These are phyloP conservation scores for Dactylellina sp. DNA, from an alignment of 2,329 filamentous ascomycete genomes.

Conservation along the genomic window DNA sequence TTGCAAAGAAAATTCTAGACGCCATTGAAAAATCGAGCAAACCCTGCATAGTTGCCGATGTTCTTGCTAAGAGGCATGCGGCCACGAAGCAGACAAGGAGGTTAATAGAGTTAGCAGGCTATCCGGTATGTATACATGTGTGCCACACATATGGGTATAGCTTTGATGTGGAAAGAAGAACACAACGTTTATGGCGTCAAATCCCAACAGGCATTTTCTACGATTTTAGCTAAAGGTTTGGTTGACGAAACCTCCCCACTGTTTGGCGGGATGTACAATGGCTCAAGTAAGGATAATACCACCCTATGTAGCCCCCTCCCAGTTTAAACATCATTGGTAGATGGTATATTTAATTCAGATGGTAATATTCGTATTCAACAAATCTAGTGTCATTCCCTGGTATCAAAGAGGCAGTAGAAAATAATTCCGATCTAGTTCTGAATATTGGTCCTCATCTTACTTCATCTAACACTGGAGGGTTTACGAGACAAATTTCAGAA, in stretches of 20 bases:
- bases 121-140: constrained; percentile 28
- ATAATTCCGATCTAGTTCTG: constrained; percentile 38
- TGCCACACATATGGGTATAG: neutral
- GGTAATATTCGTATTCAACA: no score
- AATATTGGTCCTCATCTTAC: constrained; percentile 53
- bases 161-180: neutral
- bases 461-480: constrained; percentile 50
- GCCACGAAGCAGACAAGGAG: constrained; percentile 38
- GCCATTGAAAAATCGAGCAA: constrained; percentile 66
- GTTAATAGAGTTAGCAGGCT: constrained; percentile 42
- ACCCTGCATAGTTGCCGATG: constrained; percentile 69
- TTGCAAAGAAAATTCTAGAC: constrained; percentile 63
- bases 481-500: constrained; percentile 45
- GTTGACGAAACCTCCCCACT: constrained; percentile 44
- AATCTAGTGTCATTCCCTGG: constrained; percentile 47
- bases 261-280: constrained; percentile 52
- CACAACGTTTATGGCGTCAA: neutral
- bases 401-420: constrained; percentile 51
- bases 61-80: constrained; percentile 49
- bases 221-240: constrained; percentile 49
- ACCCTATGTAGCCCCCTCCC: neutral
- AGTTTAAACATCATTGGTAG: neutral
- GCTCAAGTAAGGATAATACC: constrained; percentile 27
- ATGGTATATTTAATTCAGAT: no score
- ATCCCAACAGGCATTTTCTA: constrained; percentile 40